Base-by-base conservation (phyloP, 2,329 filamentous ascomycete genomes). In the Emericellopsis cladophorae region DNA sequence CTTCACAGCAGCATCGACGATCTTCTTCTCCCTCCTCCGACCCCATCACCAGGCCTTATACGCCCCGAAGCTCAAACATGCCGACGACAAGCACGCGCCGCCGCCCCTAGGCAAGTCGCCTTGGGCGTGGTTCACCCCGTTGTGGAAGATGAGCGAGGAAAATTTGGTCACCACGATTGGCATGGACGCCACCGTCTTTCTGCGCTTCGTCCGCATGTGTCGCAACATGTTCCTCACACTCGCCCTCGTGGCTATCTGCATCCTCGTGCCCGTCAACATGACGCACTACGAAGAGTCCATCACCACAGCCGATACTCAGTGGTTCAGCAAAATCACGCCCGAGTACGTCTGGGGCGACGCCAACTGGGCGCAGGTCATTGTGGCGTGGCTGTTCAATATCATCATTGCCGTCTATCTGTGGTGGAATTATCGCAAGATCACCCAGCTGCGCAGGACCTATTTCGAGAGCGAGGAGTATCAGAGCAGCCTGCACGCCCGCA, bases 41-140 rank as follows among this genome's bases (percentile, higher is more conserved):
- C 92, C 92, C 5, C 88, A 89, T 61, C 90, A 96, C 60, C 83
- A 81, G 42, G 76, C 90, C 50, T 86, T 98, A 37, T 98, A 98
- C 63, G 89, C 92, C 4, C 92, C 92, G 33, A 90, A 93, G 58
- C 70, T 93, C 38, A 94, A 94, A 58, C 82, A 95, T 67, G 84
- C 87, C 56, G 90, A 96, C 58, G 79, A 87, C 50, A 87, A 83
- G 60, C 88, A 95, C 65, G 77, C 84, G 9, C 92, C 90, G 15
- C 92, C 92, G 11, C 79, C 84, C 1, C 73, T 96, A 52, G 85
- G 84, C 42, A 93, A 83, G 55, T 83, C 85, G n/a, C 66, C 90
- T 9, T 88, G 94, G 56, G 81, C 87, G 37, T 98, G 92, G 92
- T 59, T 94, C 26, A 68, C 68, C 16, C 89, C 90, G 0, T 66